Percentiles rank a stretch among this genome's conserved stretches.
Evolutionary conservation across 208 protist species (phyloP).

Genomic region (Phytomonas sp.): DNA sequence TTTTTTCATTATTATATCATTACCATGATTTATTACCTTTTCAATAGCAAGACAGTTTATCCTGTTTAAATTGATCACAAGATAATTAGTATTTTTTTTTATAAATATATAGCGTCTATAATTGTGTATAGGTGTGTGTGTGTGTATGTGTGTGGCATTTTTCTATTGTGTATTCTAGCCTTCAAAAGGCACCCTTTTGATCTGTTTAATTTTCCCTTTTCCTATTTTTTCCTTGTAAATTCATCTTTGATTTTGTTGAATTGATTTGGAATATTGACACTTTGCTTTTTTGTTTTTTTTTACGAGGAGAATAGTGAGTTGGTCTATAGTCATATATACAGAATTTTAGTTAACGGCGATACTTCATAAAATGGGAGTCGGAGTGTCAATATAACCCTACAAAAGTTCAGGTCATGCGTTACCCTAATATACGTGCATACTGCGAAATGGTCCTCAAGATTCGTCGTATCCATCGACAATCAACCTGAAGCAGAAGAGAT

Average conservation of each 20-base stretch:
- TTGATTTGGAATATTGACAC: not conserved
- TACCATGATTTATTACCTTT: not conserved
- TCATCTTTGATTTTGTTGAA: not conserved
- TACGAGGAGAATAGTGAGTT: not conserved
- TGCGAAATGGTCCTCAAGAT: not conserved
- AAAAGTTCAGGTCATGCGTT: not conserved
- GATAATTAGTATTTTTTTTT: not conserved
- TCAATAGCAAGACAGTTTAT: not conserved
- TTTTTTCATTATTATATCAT: not conserved
- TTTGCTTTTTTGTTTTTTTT: not conserved
- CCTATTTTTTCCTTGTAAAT: conserved; percentile 2
- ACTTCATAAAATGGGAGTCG: not conserved
- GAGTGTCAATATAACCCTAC: not conserved
- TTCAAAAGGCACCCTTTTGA: not conserved
- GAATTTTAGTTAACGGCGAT: not conserved
- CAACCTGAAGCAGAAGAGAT: not conserved
- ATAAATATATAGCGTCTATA: not conserved
- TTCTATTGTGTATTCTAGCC: not conserved
- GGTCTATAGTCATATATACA: not conserved
- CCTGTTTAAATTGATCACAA: not conserved
- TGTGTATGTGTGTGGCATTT: not conserved
- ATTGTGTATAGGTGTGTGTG: not conserved
- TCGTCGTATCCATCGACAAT: not conserved
- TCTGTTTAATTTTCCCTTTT: not conserved
- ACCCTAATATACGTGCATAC: not conserved